phyloP scores from a whole-genome alignment of 2,329 filamentous ascomycete genomes.

The Aquanectria penicillioides region DNA sequence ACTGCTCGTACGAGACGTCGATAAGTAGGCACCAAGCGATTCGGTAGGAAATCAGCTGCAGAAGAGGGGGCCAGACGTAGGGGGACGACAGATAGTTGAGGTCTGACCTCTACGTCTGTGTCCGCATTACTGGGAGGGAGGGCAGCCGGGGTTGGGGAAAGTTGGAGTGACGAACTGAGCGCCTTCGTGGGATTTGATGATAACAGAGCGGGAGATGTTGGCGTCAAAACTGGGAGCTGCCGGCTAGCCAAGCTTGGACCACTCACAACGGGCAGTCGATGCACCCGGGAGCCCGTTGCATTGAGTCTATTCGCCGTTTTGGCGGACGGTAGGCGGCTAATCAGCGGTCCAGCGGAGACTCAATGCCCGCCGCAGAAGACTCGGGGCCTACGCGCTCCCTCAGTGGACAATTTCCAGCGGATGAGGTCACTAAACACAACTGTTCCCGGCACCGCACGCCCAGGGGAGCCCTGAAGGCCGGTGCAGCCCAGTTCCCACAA shows the following conservation, averaged over 20 bases:
- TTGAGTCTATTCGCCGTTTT: conserved; percentile 24
- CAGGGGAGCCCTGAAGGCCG: conserved; percentile 14
- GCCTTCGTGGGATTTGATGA: conserved; percentile 38
- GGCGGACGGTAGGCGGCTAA: conserved; percentile 25
- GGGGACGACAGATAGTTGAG: conserved; percentile 29
- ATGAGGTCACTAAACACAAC: conserved; percentile 39
- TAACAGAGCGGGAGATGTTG: conserved; percentile 40
- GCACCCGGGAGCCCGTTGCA: conserved; percentile 16
- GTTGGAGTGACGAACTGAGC: conserved; percentile 27
- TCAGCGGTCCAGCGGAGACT: conserved; percentile 19
- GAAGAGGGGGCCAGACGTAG: conserved; percentile 16
- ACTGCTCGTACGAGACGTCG: conserved; percentile 36
- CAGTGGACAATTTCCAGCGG: conserved; percentile 31
- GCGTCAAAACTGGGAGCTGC: conserved; percentile 36
- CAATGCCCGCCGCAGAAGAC: not conserved
- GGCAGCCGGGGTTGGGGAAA: conserved; percentile 19
- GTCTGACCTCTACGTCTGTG: conserved; percentile 35
- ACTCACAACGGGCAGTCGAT: conserved; percentile 15
- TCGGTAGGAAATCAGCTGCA: conserved; percentile 12
- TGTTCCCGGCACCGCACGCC: conserved; percentile 6
- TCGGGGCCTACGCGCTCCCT: conserved; percentile 6
- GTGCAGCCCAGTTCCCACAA: conserved; percentile 3
- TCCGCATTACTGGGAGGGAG: conserved; percentile 36
- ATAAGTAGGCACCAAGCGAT: conserved; percentile 32
- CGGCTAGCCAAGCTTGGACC: conserved; percentile 39